Evolutionary conservation across 306 rosid genomes (phyloP), one percentile per base, ranked within the genome.

Genomic region (Gastrolobium bilobum): DNA sequence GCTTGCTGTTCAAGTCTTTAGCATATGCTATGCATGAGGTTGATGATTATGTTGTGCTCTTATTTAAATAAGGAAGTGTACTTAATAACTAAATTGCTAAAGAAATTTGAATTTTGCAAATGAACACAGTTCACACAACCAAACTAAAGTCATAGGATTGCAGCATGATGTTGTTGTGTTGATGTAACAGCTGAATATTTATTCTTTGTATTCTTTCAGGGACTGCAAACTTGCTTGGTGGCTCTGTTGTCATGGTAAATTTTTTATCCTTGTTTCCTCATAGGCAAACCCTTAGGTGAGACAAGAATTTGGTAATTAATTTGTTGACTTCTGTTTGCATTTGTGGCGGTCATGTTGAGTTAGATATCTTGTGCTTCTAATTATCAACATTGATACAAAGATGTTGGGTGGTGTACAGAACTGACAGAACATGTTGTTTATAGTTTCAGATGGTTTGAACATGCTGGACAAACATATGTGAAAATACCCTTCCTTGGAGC

Each of bases 181-280:
- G 59, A 58, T 46, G 10, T 63, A 61, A 51, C 35, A 51, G 43
- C 79, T 80, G 77, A 88, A 75, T 68, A 70, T 50, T 60, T 62
- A 66, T 73, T 79, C 33, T 69, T 59, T 69, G 38, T 83, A 30
- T 80, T 44, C 75, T 81, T 79, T 50, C 91, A 96, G 99, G 99
- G 99, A 79, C 88, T 96, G 82, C 99, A 96, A 91, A 96, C 99
- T 71, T 96, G 99, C 83, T 90, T 91, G 93, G 99, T 93, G 85
- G 89, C 96, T 86, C 84, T 93, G 79, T 78, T 96, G 52, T 90
- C 97, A 75, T 90, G 98, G 99, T 96, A 70, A 81, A 69, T 82
- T 43, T 68, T 75, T 61, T 65, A 26, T 63, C 35, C 50, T 68
- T 64, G 66, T 33, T 67, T 76, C 5, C 39, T 53, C 62, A 14